Evolutionary conservation across 331 rosid genomes (phyloP).

Genomic region (Quercus lobata): DNA sequence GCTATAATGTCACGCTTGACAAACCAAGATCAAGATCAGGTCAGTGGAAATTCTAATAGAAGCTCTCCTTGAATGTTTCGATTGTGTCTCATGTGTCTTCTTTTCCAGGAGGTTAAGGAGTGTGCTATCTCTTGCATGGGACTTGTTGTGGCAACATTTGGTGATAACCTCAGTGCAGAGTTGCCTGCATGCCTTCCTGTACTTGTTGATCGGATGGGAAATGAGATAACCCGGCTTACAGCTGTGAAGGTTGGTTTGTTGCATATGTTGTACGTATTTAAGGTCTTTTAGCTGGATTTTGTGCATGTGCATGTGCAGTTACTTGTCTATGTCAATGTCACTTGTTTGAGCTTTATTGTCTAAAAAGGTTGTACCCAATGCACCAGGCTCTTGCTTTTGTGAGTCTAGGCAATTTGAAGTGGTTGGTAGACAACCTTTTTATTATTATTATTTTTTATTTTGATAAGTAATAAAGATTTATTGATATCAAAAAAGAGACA

Average conservation of each 20-base stretch:
- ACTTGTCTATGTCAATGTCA: background rate
- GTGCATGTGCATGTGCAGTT: background rate
- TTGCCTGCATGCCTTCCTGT: conserved; percentile 94
- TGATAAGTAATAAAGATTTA: no score
- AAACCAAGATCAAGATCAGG: conserved; percentile 99
- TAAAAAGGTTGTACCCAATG: no score
- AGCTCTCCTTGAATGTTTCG: background rate
- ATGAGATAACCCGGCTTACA: conserved; percentile 96
- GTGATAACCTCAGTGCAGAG: conserved; percentile 75
- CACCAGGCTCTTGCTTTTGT: no score
- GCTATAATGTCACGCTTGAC: conserved; percentile 97
- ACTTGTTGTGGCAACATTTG: conserved; percentile 93
- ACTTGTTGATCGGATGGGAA: conserved; percentile 99
- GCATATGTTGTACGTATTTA: background rate
- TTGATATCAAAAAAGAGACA: no score
- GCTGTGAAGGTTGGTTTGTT: conserved; percentile 83
- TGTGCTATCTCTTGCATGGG: conserved; percentile 99
- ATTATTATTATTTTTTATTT: background rate
- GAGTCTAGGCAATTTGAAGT: no score
- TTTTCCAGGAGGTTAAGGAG: conserved; percentile 92
- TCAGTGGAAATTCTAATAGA: conserved; percentile 31
- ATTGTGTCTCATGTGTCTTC: conserved; percentile 19
- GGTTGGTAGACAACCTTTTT: no score
- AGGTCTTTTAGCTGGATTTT: background rate
- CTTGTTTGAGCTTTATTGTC: background rate